Base-by-base conservation (phyloP, 2,329 filamentous ascomycete species). In the Delphinella strobiligena region DNA sequence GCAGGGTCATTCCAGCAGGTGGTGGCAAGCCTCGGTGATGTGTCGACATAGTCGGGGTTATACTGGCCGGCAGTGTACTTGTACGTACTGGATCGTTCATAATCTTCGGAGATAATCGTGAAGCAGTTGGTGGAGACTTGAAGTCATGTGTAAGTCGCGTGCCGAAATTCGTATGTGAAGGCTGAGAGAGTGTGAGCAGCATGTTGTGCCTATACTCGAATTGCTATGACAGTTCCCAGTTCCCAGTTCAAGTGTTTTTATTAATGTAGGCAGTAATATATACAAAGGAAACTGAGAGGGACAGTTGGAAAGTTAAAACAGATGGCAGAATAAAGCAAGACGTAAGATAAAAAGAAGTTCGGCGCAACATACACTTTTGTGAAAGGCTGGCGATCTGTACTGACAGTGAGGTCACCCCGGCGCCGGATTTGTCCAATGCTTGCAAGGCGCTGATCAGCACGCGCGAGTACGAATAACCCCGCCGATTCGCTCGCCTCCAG, bases 21-120 rank as follows among this genome's bases (percentile, higher is more conserved):
- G 67, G 69, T 55, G 69, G 69, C 34, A 72, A 56, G 37, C 69
- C 69, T 53, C 69, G 62, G 55, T 72, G 69, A 51, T 67, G 62
- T 38, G 63, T 67, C 47, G 65, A 61, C 67, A 71, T 71, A 37
- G 49, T 62, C 51, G 55, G 54, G 48, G 55, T 56, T 44, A 53
- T 55, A 57, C 59, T 61, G 54, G 53, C 59, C 55, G 55, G 57
- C 55, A 65, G 59, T 55, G 61, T 53, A 44, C 22, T 27, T 7
- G 52, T 54, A 47, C 53, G 54, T 45, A 56, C 54, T 49, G 51
- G 53, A 48, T 61, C 59, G 51, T 60, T 54, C 51, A 58, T 55
- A 45, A 58, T 52, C 48, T 58, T 58, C 38, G 62, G 61, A 49
- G 58, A 51, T 55, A 61, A 53, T 48, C 54, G 62, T 49, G 60